Evolutionary conservation across 1,139 yeast genomes (phyloP).

Genomic region (Geotrichum reessii): DNA sequence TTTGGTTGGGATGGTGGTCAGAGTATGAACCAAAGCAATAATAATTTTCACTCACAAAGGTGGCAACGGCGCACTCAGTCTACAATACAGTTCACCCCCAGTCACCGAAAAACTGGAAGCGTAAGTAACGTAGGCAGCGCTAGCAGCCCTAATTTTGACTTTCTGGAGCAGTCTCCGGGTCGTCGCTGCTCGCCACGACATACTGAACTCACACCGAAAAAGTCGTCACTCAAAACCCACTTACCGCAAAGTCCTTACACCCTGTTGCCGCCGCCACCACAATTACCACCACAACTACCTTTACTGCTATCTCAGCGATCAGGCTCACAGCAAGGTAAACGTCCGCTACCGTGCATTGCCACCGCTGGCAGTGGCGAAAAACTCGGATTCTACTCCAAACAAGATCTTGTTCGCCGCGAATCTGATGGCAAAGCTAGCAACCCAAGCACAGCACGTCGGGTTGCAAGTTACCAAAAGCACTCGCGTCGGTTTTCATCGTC

Average conservation of each 20-base stretch:
- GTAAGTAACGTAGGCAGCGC: background rate
- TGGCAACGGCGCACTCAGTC: background rate
- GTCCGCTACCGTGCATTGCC: background rate
- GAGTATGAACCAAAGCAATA: background rate
- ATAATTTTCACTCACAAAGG: background rate
- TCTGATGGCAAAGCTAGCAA: background rate
- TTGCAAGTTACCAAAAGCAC: background rate
- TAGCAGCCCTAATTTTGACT: background rate
- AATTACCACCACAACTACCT: background rate
- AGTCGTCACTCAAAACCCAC: constrained; percentile 4
- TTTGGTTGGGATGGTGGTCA: background rate
- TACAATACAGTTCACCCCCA: background rate
- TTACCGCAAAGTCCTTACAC: background rate
- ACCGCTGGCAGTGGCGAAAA: background rate
- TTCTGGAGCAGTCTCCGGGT: constrained; percentile 2
- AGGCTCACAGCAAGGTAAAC: background rate
- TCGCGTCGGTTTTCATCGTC: background rate
- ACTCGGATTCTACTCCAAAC: constrained; percentile 10
- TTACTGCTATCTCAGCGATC: no score
- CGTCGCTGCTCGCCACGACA: constrained; percentile 9
- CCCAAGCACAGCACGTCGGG: background rate
- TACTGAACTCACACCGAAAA: background rate
- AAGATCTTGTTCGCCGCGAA: constrained; percentile 6
- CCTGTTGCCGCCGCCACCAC: background rate
- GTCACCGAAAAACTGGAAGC: background rate